Base-by-base conservation (phyloP, 148 eudicot species). In the Polygonum aviculare region DNA sequence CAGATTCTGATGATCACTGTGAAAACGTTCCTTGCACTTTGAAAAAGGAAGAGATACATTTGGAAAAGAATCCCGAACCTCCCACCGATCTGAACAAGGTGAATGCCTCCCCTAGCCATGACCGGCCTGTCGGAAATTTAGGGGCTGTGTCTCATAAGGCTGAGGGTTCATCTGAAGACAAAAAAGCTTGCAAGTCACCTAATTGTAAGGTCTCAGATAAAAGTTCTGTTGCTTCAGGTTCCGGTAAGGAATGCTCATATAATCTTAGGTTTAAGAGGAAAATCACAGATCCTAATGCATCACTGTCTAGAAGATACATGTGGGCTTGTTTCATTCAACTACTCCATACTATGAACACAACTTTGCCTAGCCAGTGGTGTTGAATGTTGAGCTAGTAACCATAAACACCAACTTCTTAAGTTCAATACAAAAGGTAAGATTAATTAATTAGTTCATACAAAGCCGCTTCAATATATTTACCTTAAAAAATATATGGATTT, bases 241-340 rank as follows among this genome's bases (percentile, higher is more conserved):
- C 76, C 65, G 76, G 52, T 41, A 77, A 78, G 77, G 74, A 62
- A 69, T 69, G 80, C 73, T 60, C 78, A 7, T 77, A 44, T 62
- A 77, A 11, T 77, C 15, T 50, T 80, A 84, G 85, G 80, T 87
- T 78, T 83, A 93, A 79, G 79, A 89, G 85, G 72, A 85, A 79
- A 78, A 69, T 79, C 19, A 44, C n/a, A 22, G 76, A 40, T 67
- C 55, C 71, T 74, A 40, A 52, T 78, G 45, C 85, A 19, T 50
- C 33, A 75, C 79, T 73, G 45, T 80, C 87, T 77, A 74, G 76
- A n/a, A n/a, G n/a, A n/a, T n/a, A n/a, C n/a, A n/a, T n/a, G n/a
- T n/a, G n/a, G n/a, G n/a, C n/a, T n/a, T n/a, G n/a, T n/a, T n/a
- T n/a, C n/a, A n/a, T n/a, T n/a, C n/a, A n/a, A n/a, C n/a, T n/a